phyloP scores from a whole-genome alignment of 2,329 filamentous ascomycete species.

The Torrubiella hemipterigena region DNA sequence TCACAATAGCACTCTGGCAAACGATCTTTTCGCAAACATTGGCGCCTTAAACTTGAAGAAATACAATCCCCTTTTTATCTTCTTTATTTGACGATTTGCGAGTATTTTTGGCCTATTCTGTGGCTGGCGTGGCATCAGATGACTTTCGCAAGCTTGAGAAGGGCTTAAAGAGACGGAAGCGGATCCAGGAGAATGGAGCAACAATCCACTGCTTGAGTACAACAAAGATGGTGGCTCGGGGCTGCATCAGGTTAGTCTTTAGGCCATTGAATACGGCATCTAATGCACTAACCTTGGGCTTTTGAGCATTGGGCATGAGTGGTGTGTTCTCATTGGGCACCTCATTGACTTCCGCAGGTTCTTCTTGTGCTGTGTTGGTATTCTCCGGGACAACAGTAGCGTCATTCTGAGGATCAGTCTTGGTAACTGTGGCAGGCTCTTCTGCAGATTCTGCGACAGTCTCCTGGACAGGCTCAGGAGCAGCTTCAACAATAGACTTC shows the following conservation, averaged over 20 bases:
- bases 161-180: slow-evolving; percentile 1
- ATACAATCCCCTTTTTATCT: no score
- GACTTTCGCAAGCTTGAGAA: no score
- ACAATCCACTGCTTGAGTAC: slow-evolving; percentile 5
- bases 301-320: neutral
- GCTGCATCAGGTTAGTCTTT: slow-evolving; percentile 3
- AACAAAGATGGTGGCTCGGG: slow-evolving; percentile 5
- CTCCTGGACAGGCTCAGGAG: neutral
- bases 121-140: slow-evolving; percentile 1
- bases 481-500: neutral
- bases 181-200: slow-evolving; percentile 6
- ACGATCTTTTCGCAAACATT: no score
- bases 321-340: neutral
- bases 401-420: neutral
- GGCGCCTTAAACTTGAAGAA: no score
- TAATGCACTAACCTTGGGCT: no score
- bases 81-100: neutral
- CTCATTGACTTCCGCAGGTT: neutral
- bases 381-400: neutral
- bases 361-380: neutral
- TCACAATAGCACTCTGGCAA: no score
- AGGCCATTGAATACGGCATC: neutral
- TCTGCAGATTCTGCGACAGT: neutral
- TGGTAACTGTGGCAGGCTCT: neutral
- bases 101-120: neutral